A percentile compares a stretch with the other conserved stretches of the same genome.
phyloP scores from a whole-genome alignment of 331 rosid species.

The Malus hybrid region DNA sequence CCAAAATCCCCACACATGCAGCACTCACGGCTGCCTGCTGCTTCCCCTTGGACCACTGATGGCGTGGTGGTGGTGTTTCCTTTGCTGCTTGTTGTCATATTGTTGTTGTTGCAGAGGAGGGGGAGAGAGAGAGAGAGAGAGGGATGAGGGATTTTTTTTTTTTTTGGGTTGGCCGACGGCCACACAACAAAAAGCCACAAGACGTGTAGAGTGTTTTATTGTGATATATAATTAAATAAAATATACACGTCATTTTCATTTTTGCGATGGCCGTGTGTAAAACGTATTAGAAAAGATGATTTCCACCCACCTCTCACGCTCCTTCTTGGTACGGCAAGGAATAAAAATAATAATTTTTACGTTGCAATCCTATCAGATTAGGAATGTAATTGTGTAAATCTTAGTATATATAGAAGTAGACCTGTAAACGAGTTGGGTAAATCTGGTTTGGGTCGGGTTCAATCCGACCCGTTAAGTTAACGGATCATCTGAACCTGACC shows the following conservation, averaged over 20 bases:
- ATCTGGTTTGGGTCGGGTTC: too few species aligned
- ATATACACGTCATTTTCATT: not conserved
- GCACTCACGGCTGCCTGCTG: slow-evolving; percentile 44
- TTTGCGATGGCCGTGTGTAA: slow-evolving; percentile 26
- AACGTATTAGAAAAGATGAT: slow-evolving; percentile 9
- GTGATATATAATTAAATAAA: not conserved
- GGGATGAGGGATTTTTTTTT: not conserved
- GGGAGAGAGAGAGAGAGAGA: not conserved
- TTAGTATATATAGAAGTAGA: too few species aligned
- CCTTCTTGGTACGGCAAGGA: too few species aligned
- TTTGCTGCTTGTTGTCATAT: slow-evolving; percentile 13
- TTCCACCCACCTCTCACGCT: too few species aligned
- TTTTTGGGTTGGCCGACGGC: slow-evolving; percentile 10
- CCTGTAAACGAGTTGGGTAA: too few species aligned
- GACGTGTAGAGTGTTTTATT: slow-evolving; percentile 8
- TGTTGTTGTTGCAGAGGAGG: slow-evolving; percentile 3
- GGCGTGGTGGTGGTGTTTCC: not conserved
- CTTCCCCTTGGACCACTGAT: not conserved
- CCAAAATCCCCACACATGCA: slow-evolving; percentile 98
- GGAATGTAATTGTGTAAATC: too few species aligned
- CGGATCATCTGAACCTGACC: too few species aligned
- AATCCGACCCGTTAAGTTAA: too few species aligned
- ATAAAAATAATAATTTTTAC: too few species aligned
- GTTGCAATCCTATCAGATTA: too few species aligned
- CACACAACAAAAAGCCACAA: slow-evolving; percentile 35